Conservation (phyloP, 192 early-diverging fungal species). For the Phlyctochytrium bullatum region DNA sequence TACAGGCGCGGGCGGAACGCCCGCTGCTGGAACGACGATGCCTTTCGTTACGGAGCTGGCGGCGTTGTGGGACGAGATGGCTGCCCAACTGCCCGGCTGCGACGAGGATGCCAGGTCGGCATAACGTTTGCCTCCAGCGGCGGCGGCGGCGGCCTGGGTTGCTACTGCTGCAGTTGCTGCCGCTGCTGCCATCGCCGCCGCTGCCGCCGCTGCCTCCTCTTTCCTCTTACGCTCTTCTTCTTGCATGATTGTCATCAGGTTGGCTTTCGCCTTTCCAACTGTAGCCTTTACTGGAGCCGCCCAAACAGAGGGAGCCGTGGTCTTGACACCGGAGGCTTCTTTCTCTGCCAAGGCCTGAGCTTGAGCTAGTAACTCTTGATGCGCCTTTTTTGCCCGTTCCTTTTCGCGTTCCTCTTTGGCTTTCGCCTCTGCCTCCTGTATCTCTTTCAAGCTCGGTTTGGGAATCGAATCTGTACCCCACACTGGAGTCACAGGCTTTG, state of each 20-base stretch:
- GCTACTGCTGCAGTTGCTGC: conserved; percentile 5
- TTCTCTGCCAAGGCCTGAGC: conserved; percentile 38
- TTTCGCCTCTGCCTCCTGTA: conserved; percentile 47
- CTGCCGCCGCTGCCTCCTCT: conserved; percentile 26
- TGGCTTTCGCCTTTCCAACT: conserved; percentile 25
- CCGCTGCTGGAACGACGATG: not conserved
- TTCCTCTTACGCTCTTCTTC: conserved; percentile 45
- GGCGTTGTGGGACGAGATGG: not conserved
- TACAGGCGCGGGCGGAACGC: not conserved
- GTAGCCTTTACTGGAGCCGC: conserved; percentile 12
- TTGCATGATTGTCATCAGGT: conserved; percentile 49
- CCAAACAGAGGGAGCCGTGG: conserved; percentile 18
- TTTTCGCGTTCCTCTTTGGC: conserved; percentile 29
- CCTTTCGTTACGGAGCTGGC: not conserved
- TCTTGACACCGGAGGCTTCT: conserved; percentile 20
- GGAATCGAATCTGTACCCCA: conserved; percentile 24
- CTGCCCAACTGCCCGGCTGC: not conserved
- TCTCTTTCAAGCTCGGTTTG: conserved; percentile 48
- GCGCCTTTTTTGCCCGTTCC: conserved; percentile 32
- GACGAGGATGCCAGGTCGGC: conserved; percentile 31
- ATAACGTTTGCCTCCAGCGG: conserved; percentile 40
- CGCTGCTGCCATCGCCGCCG: conserved; percentile 9
- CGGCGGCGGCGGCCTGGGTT: not conserved
- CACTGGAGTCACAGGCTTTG: conserved; percentile 1
- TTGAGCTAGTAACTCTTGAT: conserved; percentile 36